A percentile compares a stretch with the other conserved stretches of the same genome.
Conservation (phyloP, 768 basidiomycete species). For the Termitomyces sp. region DNA sequence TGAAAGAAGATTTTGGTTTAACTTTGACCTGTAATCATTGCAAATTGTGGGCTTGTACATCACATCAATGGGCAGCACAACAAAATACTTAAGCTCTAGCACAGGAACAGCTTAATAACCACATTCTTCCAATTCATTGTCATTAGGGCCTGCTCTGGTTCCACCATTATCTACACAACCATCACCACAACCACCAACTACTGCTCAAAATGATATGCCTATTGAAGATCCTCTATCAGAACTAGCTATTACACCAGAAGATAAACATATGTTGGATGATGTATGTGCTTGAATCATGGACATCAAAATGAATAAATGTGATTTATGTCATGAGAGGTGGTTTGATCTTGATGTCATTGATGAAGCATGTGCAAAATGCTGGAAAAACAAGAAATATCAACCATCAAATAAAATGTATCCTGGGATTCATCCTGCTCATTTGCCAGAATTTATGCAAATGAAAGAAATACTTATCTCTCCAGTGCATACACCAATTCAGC, state of each 20-base stretch:
- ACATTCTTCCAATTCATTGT: background rate
- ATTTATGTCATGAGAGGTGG: constrained; percentile 3
- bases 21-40: background rate
- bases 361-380: constrained; percentile 1
- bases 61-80: background rate
- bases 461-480: background rate
- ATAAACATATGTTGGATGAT: background rate
- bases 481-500: background rate
- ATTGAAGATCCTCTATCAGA: background rate
- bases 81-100: background rate
- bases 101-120: background rate
- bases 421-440: background rate
- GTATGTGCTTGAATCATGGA: background rate
- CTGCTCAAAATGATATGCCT: background rate
- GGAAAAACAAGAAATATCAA: background rate
- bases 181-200: background rate
- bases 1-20: background rate
- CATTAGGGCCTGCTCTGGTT: too few relatives aligned
- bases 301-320: background rate
- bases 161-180: too few relatives aligned
- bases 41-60: background rate
- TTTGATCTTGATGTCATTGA: constrained; percentile 2
- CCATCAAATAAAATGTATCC: constrained; percentile 7
- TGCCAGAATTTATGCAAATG: background rate
- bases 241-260: background rate